A percentile compares a stretch with the other conserved stretches of the same genome.
These are phyloP conservation scores for Globisporangium cystogenes DNA, from an alignment of 352 stramenopile species.

Conservation along the genomic window DNA sequence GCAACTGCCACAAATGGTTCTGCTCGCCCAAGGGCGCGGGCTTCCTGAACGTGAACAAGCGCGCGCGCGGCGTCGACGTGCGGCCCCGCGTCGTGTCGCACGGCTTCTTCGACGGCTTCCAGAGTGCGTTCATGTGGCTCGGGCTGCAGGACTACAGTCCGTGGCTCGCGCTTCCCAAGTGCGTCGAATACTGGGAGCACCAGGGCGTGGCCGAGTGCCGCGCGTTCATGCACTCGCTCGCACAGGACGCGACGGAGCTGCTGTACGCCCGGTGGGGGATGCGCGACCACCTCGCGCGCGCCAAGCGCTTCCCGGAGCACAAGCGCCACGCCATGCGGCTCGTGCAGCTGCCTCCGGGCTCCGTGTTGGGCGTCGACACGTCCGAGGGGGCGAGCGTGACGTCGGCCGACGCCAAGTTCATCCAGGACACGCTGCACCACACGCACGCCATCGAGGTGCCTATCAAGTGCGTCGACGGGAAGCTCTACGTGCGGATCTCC, in stretches of 20 bases:
- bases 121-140: constrained; percentile 92
- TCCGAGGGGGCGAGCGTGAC: constrained; percentile 28
- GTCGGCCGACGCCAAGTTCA: constrained; percentile 84
- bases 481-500: constrained; percentile 88
- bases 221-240: constrained; percentile 59
- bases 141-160: constrained; percentile 90
- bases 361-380: constrained; percentile 42
- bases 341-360: constrained; percentile 47
- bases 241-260: constrained; percentile 44
- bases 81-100: constrained; percentile 89
- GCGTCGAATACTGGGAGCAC: constrained; percentile 80
- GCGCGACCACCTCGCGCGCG: constrained; percentile 24
- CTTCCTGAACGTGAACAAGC: constrained; percentile 77
- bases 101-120: constrained; percentile 83
- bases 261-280: constrained; percentile 62
- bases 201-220: constrained; percentile 40
- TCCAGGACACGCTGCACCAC: constrained; percentile 89
- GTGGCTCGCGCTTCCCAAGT: constrained; percentile 79
- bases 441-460: constrained; percentile 86
- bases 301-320: constrained; percentile 32
- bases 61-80: constrained; percentile 14
- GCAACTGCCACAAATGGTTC: constrained; percentile 96
- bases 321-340: constrained; percentile 78
- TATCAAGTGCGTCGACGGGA: constrained; percentile 87
- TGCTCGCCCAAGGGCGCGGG: constrained; percentile 84